These are phyloP conservation scores for Mycena crocata DNA, from an alignment of 768 basidiomycete species.

Conservation along the genomic window DNA sequence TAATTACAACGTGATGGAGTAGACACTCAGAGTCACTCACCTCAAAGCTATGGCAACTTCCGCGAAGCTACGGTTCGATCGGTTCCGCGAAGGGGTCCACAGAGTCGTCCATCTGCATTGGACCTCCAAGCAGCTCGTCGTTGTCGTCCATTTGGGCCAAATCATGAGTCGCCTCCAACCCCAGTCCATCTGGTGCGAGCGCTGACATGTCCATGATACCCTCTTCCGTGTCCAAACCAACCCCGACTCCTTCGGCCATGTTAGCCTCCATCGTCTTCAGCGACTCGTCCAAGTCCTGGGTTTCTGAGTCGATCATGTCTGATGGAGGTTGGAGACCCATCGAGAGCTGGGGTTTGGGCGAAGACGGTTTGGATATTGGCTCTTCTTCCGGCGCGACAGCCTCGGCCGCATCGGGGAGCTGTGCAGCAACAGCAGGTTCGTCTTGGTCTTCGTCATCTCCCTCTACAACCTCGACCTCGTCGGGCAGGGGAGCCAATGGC, in stretches of 20 bases:
- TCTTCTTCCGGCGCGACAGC: conserved; percentile 55
- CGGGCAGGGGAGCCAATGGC: conserved; percentile 83
- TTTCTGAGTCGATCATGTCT: conserved; percentile 53
- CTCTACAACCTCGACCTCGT: conserved; percentile 81
- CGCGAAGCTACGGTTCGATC: background rate
- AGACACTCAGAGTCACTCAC: background rate
- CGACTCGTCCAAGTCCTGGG: conserved; percentile 63
- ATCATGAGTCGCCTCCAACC: conserved; percentile 63
- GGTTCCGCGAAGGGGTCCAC: conserved; percentile 67
- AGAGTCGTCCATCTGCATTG: conserved; percentile 65
- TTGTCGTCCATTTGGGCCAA: conserved; percentile 66
- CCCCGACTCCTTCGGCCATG: conserved; percentile 54
- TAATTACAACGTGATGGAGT: background rate
- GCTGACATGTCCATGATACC: conserved; percentile 72
- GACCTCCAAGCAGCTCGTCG: conserved; percentile 68
- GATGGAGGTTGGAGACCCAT: conserved; percentile 61
- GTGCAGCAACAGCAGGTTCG: conserved; percentile 59
- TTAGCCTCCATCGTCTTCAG: conserved; percentile 65
- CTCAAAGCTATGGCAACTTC: background rate
- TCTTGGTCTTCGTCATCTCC: conserved; percentile 75
- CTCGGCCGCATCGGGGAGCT: conserved; percentile 43
- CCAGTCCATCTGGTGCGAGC: conserved; percentile 74
- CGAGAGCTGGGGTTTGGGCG: conserved; percentile 75
- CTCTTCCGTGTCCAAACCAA: conserved; percentile 47
- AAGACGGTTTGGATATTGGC: conserved; percentile 68